Conservation (phyloP, 179 eudicot species). For the Patellifolia procumbens region DNA sequence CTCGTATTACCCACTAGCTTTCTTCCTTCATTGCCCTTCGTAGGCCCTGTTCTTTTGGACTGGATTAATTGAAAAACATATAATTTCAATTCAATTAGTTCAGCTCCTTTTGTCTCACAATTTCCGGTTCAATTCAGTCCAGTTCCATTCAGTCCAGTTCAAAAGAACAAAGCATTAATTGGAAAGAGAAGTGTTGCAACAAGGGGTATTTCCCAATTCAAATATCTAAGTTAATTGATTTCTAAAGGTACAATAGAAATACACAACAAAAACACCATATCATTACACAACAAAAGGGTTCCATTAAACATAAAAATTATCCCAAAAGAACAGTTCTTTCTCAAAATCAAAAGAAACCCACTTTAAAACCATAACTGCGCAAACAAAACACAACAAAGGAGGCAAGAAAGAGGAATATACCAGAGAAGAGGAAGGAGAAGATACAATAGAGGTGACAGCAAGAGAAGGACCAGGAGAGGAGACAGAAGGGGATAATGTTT, state of each 20-base stretch:
- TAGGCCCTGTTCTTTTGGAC: no score
- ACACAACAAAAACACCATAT: background rate
- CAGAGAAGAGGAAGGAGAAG: constrained; percentile 54
- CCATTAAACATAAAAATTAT: background rate
- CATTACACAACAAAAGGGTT: background rate
- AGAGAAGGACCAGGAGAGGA: constrained; percentile 58
- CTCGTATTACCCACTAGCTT: no score
- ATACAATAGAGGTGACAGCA: constrained; percentile 71
- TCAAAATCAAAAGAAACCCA: background rate
- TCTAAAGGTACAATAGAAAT: background rate
- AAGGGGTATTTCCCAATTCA: no score
- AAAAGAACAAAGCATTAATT: no score
- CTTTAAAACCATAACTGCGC: background rate
- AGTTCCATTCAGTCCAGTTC: no score
- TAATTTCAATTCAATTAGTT: no score
- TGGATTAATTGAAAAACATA: no score
- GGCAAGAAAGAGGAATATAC: constrained; percentile 31
- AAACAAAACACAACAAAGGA: background rate
- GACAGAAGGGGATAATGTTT: constrained; percentile 57
- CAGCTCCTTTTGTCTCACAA: no score
- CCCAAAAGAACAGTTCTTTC: background rate
- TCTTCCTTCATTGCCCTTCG: no score
- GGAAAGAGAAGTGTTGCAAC: no score
- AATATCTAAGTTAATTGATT: no score
- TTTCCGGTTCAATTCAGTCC: no score